Base-by-base conservation (phyloP, 345 rosid species). In the Gossypium anomalum region DNA sequence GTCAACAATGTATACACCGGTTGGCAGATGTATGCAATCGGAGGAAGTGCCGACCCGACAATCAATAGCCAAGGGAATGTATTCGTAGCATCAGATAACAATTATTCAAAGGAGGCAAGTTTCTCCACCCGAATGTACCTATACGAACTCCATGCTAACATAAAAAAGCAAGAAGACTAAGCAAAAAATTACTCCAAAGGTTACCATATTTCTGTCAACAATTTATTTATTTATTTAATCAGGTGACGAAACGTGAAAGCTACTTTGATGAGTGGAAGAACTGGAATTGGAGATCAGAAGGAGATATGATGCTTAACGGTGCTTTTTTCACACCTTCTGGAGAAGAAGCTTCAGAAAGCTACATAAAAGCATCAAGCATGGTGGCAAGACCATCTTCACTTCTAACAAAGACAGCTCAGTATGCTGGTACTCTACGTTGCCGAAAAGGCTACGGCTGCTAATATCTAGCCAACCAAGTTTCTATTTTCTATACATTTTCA, bases 211-310 rank as follows among this genome's bases (percentile, higher is more conserved):
- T 17, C 25, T 71, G n/a, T 70, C 67, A 27, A 61, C 38, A 29
- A 57, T 44, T 74, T 7, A 20, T 56, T 17, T 67, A 43, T 23
- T 19, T 25, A 0, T 20, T 20, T 20, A 14, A 57, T 44, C 83
- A 90, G 95, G 86, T 89, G 74, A 90, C 95, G 22, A 90, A 86
- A 76, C 85, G 83, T 49, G 90, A 87, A 74, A 63, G 11, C 69
- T 22, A 66, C 23, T 23, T 38, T 16, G 84, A 60, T 20, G 86
- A 86, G 7, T 89, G 92, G 93, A 77, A 82, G 80, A 70, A 70
- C 25, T 91, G 97, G 90, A 84, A 86, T 70, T 91, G 93, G 92
- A 89, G 90, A 77, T 90, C 92, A 29, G 87, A 87, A 60, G 84
- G 89, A 58, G 93, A 90, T 56, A 51, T 82, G 57, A 79, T 86